phyloP scores from a whole-genome alignment of 805 yeast species.

The Wickerhamiella musiphila region DNA sequence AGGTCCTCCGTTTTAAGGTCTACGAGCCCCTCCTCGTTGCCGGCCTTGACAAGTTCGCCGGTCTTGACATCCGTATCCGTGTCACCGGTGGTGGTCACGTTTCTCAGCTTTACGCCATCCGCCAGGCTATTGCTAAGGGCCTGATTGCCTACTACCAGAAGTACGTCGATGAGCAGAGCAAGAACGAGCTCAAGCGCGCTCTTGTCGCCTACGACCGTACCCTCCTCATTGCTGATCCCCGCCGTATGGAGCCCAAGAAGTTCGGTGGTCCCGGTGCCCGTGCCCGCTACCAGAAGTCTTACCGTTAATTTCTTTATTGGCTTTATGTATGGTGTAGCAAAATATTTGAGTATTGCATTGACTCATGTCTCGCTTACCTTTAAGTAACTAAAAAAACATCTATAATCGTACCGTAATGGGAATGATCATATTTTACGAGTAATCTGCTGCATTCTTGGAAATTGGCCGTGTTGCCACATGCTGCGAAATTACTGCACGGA shows the following conservation, averaged over 20 bases:
- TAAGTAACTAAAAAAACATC: no score
- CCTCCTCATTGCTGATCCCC: conserved; percentile 96
- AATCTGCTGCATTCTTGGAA: no score
- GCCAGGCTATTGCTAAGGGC: conserved; percentile 99
- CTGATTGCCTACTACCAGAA: conserved; percentile 98
- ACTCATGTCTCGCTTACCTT: neutral
- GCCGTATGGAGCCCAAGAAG: conserved; percentile 99
- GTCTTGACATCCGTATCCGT: conserved; percentile 96
- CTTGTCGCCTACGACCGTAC: conserved; percentile 98
- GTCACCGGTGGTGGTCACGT: conserved; percentile 99
- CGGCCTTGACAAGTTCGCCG: conserved; percentile 97
- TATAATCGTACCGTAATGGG: no score
- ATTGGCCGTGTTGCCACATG: no score
- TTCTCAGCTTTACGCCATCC: conserved; percentile 98
- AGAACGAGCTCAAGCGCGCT: conserved; percentile 98
- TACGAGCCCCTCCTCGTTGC: conserved; percentile 98
- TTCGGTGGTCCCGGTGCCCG: conserved; percentile 99
- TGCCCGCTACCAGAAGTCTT: conserved; percentile 99
- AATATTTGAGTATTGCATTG: neutral
- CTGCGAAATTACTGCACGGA: no score
- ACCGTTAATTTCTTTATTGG: conserved; percentile 63
- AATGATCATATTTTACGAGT: no score
- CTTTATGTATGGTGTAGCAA: conserved; percentile 1
- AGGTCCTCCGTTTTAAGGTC: conserved; percentile 97
- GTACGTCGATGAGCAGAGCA: conserved; percentile 97